These are phyloP conservation scores for Solanum hybrid DNA, from an alignment of 305 asterid species.

Conservation along the genomic window DNA sequence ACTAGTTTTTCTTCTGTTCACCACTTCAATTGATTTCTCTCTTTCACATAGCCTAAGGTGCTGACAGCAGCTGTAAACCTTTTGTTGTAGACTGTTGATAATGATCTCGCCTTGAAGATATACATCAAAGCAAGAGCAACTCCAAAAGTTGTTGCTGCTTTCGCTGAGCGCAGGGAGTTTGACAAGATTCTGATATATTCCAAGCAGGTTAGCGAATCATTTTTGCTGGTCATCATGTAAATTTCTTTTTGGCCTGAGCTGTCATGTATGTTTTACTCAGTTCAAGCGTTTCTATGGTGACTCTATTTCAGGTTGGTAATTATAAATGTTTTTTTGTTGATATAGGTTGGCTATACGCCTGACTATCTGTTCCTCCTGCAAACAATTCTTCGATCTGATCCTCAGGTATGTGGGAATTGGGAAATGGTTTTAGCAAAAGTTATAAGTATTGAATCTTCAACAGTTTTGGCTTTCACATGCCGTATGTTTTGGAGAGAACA, in stretches of 20 bases:
- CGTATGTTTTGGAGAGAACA: neutral
- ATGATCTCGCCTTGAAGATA: slow-evolving; percentile 93
- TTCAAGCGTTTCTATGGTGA: neutral
- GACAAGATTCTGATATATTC: slow-evolving; percentile 97
- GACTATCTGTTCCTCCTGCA: slow-evolving; percentile 97
- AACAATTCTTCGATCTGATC: slow-evolving; percentile 98
- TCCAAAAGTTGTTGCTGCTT: slow-evolving; percentile 98
- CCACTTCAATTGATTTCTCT: neutral
- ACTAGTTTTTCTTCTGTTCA: neutral
- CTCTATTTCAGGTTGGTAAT: neutral
- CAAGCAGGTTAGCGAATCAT: slow-evolving; percentile 60
- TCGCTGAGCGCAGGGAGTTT: slow-evolving; percentile 97
- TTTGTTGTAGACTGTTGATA: slow-evolving; percentile 79
- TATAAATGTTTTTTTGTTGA: slow-evolving; percentile 18
- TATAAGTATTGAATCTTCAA: neutral
- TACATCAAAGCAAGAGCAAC: slow-evolving; percentile 98
- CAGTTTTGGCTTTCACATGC: neutral
- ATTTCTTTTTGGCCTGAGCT: neutral
- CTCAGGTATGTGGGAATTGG: slow-evolving; percentile 55
- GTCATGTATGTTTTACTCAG: neutral
- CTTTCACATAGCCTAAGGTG: neutral
- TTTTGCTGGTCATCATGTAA: neutral
- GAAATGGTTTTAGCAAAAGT: neutral
- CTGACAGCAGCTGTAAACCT: neutral
- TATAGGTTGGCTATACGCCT: slow-evolving; percentile 94